Percentiles rank a stretch among this genome's conserved stretches.
phyloP scores from a whole-genome alignment of 169 alveolate genomes.

The Perkinsus marinus region DNA sequence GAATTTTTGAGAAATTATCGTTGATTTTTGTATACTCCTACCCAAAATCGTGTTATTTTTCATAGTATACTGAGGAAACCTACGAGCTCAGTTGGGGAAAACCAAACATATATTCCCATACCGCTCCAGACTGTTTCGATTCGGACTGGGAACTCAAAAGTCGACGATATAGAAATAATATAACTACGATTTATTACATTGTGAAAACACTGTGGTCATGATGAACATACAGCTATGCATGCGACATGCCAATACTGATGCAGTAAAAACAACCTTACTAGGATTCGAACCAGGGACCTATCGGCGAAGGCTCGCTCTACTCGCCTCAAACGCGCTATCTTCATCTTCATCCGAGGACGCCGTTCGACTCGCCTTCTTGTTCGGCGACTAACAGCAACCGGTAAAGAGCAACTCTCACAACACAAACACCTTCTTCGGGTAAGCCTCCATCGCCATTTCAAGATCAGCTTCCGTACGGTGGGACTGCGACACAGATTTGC shows the following conservation, averaged over 20 bases:
- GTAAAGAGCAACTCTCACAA: background rate
- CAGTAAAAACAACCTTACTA: background rate
- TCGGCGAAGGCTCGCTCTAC: background rate
- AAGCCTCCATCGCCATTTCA: background rate
- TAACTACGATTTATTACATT: no score
- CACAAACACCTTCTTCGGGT: background rate
- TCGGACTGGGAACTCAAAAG: no score
- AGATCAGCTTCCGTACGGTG: background rate
- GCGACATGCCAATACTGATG: background rate
- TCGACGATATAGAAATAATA: no score
- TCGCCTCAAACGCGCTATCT: background rate
- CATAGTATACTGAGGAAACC: no score
- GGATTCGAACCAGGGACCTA: background rate
- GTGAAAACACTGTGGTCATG: no score
- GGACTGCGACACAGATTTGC: background rate
- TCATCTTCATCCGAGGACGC: background rate
- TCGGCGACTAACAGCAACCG: background rate
- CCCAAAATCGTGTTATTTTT: no score
- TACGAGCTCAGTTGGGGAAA: no score
- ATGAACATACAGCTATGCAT: background rate
- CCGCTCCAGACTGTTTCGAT: no score
- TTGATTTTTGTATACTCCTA: no score
- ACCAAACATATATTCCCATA: no score
- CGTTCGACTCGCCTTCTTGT: background rate
- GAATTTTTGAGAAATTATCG: no score